phyloP scores from a whole-genome alignment of 208 protist genomes.

The Phytomonas sp. region DNA sequence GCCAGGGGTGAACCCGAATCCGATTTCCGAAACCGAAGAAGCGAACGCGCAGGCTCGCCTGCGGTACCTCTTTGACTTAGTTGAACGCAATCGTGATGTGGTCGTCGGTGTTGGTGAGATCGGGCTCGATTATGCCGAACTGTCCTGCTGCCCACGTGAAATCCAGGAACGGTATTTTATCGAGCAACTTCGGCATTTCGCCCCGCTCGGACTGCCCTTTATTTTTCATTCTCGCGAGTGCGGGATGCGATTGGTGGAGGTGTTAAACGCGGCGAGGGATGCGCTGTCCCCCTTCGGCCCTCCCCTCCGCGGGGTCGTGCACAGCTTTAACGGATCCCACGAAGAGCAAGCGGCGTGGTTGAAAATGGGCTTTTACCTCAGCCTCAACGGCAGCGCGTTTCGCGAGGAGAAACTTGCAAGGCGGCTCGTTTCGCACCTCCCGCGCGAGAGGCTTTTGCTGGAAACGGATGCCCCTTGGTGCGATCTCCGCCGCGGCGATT shows the following conservation, averaged over 20 bases:
- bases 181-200: slow-evolving; percentile 46
- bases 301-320: slow-evolving; percentile 74
- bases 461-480: slow-evolving; percentile 95
- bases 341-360: slow-evolving; percentile 77
- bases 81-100: slow-evolving; percentile 65
- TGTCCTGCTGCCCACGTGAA: slow-evolving; percentile 60
- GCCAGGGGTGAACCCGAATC: slow-evolving; percentile 6
- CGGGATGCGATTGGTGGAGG: slow-evolving; percentile 68
- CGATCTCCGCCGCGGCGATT: slow-evolving; percentile 88
- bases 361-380: slow-evolving; percentile 77
- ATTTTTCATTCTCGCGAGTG: slow-evolving; percentile 90
- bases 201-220: slow-evolving; percentile 62
- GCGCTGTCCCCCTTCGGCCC: neutral
- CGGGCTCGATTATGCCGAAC: slow-evolving; percentile 89
- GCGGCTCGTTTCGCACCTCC: slow-evolving; percentile 60
- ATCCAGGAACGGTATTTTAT: slow-evolving; percentile 69
- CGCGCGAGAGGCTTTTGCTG: slow-evolving; percentile 79
- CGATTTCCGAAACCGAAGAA: neutral
- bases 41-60: slow-evolving; percentile 30
- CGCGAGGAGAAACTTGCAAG: slow-evolving; percentile 64
- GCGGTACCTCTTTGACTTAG: slow-evolving; percentile 38
- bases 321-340: slow-evolving; percentile 90
- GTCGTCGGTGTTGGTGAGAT: slow-evolving; percentile 86
- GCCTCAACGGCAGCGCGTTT: slow-evolving; percentile 90
- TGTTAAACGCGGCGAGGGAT: slow-evolving; percentile 30